Evolutionary conservation across 164 flowering plant species (phyloP).

Genomic region (Berberis thunbergii): DNA sequence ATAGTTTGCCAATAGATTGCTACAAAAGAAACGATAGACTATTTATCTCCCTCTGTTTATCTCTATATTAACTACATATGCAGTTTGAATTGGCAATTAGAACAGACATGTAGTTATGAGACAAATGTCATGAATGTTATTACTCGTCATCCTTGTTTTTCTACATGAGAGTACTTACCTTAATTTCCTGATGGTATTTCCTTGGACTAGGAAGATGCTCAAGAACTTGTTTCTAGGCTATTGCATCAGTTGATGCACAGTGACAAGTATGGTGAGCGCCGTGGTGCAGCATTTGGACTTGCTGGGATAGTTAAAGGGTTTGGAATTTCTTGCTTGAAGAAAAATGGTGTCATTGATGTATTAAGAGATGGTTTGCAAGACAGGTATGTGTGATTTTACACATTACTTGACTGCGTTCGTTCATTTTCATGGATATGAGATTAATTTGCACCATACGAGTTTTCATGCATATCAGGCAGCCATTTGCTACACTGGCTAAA

Average conservation of each 20-base stretch:
- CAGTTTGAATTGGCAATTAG: too few species aligned
- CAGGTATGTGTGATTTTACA: conserved; percentile 40
- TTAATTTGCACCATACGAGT: too few species aligned
- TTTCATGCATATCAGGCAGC: too few species aligned
- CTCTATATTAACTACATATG: too few species aligned
- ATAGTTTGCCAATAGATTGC: too few species aligned
- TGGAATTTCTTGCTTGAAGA: conserved; percentile 79
- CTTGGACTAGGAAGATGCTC: conserved; percentile 67
- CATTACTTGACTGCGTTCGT: neutral
- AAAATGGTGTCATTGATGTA: conserved; percentile 49
- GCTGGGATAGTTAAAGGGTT: conserved; percentile 94
- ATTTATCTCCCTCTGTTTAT: too few species aligned
- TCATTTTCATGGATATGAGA: too few species aligned
- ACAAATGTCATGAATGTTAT: too few species aligned
- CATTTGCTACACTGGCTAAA: too few species aligned
- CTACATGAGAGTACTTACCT: neutral
- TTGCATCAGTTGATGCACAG: conserved; percentile 80
- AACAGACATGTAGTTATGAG: too few species aligned
- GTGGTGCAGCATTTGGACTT: conserved; percentile 99
- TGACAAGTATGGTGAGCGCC: conserved; percentile 97
- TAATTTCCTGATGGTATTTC: conserved; percentile 4
- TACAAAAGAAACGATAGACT: too few species aligned
- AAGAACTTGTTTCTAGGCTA: conserved; percentile 63
- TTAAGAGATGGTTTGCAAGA: conserved; percentile 63
- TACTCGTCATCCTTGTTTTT: neutral